Percentiles rank a stretch among this genome's conserved stretches.
Evolutionary conservation across 148 eudicot genomes (phyloP).

Genomic region (Dianthus caryophyllus): DNA sequence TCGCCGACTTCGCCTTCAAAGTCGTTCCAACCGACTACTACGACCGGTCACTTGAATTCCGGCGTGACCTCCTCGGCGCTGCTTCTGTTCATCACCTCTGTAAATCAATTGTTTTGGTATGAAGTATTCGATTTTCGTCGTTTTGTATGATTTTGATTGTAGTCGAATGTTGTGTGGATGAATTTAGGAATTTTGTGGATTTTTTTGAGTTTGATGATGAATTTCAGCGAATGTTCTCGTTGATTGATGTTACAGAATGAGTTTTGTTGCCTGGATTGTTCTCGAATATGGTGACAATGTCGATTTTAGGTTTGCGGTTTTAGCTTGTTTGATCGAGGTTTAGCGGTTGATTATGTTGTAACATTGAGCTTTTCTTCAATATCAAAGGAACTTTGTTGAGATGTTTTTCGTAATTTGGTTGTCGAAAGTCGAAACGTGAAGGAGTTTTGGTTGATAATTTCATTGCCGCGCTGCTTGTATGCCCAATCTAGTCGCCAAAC

Average conservation of each 20-base stretch:
- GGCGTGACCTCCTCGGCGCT: conserved; percentile 58
- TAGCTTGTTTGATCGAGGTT: not conserved
- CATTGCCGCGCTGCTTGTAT: not conserved
- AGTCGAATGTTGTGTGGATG: not conserved
- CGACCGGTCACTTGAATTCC: conserved; percentile 51
- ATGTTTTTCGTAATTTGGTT: not conserved
- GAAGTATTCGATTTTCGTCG: not conserved
- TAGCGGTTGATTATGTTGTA: not conserved
- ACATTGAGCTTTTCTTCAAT: not conserved
- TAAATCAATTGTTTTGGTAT: conserved; percentile 91
- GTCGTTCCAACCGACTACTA: conserved; percentile 69
- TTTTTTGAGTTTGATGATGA: not conserved
- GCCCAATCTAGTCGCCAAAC: not conserved
- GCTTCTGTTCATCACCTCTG: conserved; percentile 86
- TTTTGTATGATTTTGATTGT: not conserved
- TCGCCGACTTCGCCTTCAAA: conserved; percentile 65
- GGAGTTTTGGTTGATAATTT: not conserved
- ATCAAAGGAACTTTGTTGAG: not conserved
- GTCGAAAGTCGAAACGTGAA: not conserved
- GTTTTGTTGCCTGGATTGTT: not conserved
- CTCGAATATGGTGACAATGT: not conserved
- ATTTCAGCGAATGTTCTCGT: not conserved
- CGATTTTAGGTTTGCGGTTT: not conserved
- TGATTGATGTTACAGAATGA: not conserved
- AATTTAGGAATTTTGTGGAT: not conserved